Base-by-base conservation (phyloP, 2,329 filamentous ascomycete species). In the Talaromyces sp. region DNA sequence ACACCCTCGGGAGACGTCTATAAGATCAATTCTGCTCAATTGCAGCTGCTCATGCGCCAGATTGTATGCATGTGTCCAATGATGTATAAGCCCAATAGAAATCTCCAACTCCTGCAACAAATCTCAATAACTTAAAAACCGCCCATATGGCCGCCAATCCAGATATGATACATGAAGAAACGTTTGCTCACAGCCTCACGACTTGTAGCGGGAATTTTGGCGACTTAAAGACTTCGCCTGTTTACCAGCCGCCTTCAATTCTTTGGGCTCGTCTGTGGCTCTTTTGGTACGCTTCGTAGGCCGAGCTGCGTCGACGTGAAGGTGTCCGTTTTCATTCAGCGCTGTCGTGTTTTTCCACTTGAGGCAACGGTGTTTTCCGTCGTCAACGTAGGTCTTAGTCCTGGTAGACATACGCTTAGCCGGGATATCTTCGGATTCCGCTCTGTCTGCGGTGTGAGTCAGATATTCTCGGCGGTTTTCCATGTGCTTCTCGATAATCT, bases 401-500 rank as follows among this genome's bases (percentile, higher is more conserved):
- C 89, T 83, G 2, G 88, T 90, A 35, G 85, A 85, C 71, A 90
- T 83, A 22, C 87, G 80, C 16, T 82, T 84, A 11, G 78, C 78
- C 52, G 81, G 79, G 68, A 62, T 72, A 73, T 67, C 82, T 80
- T 69, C 81, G 65, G 72, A 79, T 69, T 83, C 81, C 3, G 81
- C 77, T 64, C 83, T 81, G 63, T 84, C 79, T 41, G 83, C 81
- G 1, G 78, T 74, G 37, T 85, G 78, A 13, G 81, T 79, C 63
- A 96, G 83, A 72, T 97, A 96, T 68, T 85, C 82, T 67, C 87
- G 87, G 67, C 96, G 89, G 72, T 88, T 89, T 71, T 88, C 83
- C 93, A 97, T 97, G 72, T 93, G 88, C 67, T 85, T 84, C 27
- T 84, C 81, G 68, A 97, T 96, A 71, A 87, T 87, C 47, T 93